Evolutionary conservation across 1,139 yeast genomes (phyloP).

Genomic region (Protomyces macrosporus): DNA sequence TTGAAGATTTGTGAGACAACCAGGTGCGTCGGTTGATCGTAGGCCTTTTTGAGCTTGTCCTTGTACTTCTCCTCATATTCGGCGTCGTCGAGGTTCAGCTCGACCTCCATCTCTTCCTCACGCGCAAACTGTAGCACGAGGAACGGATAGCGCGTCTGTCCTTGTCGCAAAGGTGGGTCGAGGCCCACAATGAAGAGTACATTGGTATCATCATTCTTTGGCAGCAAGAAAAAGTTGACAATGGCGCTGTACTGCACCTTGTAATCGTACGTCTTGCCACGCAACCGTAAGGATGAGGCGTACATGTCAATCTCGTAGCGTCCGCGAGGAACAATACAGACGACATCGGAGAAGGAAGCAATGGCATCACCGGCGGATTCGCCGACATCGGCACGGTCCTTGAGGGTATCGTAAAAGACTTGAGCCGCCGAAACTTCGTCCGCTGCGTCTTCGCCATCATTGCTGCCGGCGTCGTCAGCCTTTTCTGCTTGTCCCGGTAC

Average conservation of each 20-base stretch:
- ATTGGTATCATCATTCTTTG: constrained; percentile 90
- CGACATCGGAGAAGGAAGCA: constrained; percentile 83
- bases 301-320: constrained; percentile 96
- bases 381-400: constrained; percentile 94
- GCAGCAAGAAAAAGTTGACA: constrained; percentile 83
- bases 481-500: constrained; percentile 70
- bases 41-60: constrained; percentile 65
- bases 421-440: constrained; percentile 32
- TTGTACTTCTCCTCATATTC: constrained; percentile 57
- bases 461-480: constrained; percentile 41
- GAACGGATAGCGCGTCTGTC: constrained; percentile 94
- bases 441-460: constrained; percentile 34
- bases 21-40: constrained; percentile 76
- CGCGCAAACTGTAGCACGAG: constrained; percentile 80
- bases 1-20: constrained; percentile 85
- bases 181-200: constrained; percentile 82
- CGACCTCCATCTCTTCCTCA: constrained; percentile 89
- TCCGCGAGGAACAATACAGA: constrained; percentile 90
- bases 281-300: constrained; percentile 75
- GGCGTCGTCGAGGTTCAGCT: constrained; percentile 75
- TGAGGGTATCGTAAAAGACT: constrained; percentile 57
- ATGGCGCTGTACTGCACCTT: constrained; percentile 87
- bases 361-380: constrained; percentile 96
- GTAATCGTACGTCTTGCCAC: constrained; percentile 98
- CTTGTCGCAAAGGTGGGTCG: constrained; percentile 91